Evolutionary conservation across 2,329 filamentous ascomycete genomes (phyloP), one percentile per base, ranked within the genome.

Genomic region (Emydomyces testavorans): DNA sequence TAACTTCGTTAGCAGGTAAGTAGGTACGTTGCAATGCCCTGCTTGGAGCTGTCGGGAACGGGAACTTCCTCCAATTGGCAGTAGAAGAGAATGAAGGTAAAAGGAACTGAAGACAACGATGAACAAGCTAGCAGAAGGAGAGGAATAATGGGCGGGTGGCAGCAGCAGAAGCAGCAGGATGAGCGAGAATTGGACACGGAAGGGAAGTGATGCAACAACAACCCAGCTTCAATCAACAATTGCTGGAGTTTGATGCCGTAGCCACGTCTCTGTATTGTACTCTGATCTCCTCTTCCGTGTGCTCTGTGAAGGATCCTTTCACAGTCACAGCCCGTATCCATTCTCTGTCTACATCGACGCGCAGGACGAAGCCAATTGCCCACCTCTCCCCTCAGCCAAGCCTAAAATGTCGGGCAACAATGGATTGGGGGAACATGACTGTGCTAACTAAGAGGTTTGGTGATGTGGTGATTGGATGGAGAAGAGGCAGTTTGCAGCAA

Each of bases 381-480:
- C n/a, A 11, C 4, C 35, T 38, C 8, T 38, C 35, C 15, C 20
- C 8, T 8, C 8, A 23, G 21, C 21, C 18, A 46, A 23, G 28
- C 23, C 26, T 15, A 32, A 26, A 24, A 39, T 16, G 44, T 40
- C 44, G 44, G 44, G 44, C 44, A 47, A 47, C 44, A 43, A 24
- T 28, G 43, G 15, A 31, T n/a, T n/a, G 15, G 20, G 34, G 6
- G n/a, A 16, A 35, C 13, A 39, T 39, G n/a, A 36, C 21, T 11
- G 36, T 40, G 40, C n/a, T 45, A 24, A 28, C n/a, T 20, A 38
- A 24, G 45, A 29, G 10, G 15, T 18, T 16, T 50, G 23, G 50
- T 38, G 32, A 48, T 28, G 38, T 28, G 32, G 31, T 45, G 44
- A 39, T 44, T 49, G 47, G 44, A 36, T 43, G 47, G 34, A 29